Conservation (phyloP, 345 rosid genomes). For the Rhizophora mangle region DNA sequence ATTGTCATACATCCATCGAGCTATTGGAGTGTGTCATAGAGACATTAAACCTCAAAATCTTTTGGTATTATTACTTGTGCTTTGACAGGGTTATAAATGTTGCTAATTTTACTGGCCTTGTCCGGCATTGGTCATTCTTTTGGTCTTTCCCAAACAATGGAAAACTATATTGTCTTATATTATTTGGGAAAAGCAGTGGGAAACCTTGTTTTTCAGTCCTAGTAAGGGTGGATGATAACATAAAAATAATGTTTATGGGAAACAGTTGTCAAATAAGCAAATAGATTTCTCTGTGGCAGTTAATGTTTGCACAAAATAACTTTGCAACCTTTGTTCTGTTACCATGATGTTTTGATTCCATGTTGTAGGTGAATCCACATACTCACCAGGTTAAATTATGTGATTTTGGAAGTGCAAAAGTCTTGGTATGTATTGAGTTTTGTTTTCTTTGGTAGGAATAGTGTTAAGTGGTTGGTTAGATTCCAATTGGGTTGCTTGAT, state of each 20-base stretch:
- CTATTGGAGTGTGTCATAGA: conserved; percentile 88
- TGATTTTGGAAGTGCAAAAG: conserved; percentile 99
- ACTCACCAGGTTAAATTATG: conserved; percentile 97
- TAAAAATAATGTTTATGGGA: not conserved
- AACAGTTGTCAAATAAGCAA: not conserved
- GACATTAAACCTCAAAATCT: conserved; percentile 99
- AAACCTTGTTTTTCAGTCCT: not conserved
- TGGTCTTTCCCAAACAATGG: not conserved
- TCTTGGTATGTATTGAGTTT: conserved; percentile 55
- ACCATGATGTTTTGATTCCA: not conserved
- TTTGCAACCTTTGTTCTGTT: not conserved
- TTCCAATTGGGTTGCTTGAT: conserved; percentile 8
- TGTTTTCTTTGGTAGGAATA: not conserved
- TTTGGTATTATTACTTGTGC: conserved; percentile 48
- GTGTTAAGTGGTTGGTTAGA: not conserved
- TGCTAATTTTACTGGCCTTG: not conserved
- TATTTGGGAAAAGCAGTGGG: not conserved
- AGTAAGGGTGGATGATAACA: not conserved
- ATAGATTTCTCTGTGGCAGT: not conserved
- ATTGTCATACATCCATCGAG: conserved; percentile 80
- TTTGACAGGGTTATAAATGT: not conserved
- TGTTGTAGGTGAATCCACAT: conserved; percentile 83
- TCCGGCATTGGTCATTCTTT: too few species aligned
- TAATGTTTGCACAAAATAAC: not conserved
- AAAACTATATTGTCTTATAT: not conserved